These are phyloP conservation scores for Botrytis elliptica DNA, from an alignment of 2,329 filamentous ascomycete genomes.

Conservation along the genomic window DNA sequence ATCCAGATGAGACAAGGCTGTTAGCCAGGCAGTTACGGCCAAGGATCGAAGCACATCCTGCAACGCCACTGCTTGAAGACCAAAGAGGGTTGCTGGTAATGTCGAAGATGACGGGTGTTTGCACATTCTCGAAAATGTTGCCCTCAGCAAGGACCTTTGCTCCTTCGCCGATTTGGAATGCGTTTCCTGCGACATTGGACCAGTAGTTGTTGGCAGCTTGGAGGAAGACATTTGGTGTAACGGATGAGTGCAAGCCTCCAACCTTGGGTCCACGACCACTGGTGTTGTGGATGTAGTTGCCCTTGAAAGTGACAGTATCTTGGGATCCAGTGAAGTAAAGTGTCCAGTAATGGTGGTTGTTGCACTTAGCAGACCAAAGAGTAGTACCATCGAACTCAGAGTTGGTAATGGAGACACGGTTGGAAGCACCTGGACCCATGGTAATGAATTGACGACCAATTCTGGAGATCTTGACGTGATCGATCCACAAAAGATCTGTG, in stretches of 20 bases:
- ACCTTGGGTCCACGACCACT: constrained; percentile 47
- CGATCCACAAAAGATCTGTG: constrained; percentile 43
- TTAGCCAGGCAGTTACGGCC: constrained; percentile 1
- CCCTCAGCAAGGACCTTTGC: constrained; percentile 1
- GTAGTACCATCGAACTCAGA: constrained; percentile 24
- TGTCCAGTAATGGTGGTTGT: constrained; percentile 1
- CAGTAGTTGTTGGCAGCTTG: constrained; percentile 13
- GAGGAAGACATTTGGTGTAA: background rate
- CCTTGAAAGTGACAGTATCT: constrained; percentile 45
- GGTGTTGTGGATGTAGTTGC: constrained; percentile 47
- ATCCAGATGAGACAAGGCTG: background rate
- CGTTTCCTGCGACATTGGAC: background rate
- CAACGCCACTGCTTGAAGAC: background rate
- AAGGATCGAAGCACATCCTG: background rate
- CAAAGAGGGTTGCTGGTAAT: background rate
- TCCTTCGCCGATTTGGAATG: background rate
- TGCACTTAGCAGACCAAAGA: constrained; percentile 4
- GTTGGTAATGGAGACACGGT: constrained; percentile 47
- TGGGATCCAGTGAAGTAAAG: constrained; percentile 40
- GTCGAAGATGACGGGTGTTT: background rate
- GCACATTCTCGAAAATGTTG: background rate
- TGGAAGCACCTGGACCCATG: constrained; percentile 37
- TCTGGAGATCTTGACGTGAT: constrained; percentile 39
- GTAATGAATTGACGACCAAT: constrained; percentile 47
- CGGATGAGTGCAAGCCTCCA: constrained; percentile 28